Conservation (phyloP, 768 basidiomycete genomes). For the Psilocybe azurescens region DNA sequence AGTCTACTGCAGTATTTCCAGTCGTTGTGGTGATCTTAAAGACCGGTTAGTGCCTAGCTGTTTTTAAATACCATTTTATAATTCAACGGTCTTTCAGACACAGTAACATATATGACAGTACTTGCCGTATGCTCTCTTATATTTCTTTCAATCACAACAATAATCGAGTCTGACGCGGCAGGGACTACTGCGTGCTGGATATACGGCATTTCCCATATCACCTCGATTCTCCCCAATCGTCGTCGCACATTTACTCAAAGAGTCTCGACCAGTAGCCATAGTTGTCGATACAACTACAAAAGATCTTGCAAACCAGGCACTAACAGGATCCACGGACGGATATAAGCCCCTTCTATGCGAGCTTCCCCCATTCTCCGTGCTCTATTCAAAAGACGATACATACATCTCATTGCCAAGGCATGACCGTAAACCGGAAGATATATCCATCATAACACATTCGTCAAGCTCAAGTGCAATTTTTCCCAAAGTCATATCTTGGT, state of each 20-base stretch:
- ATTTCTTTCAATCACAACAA: not conserved
- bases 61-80: not conserved
- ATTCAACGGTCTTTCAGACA: not conserved
- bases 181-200: slow-evolving; percentile 12
- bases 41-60: not conserved
- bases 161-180: not conserved
- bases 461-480: slow-evolving; percentile 10
- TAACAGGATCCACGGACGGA: not conserved
- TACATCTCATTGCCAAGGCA: slow-evolving; percentile 2
- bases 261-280: not conserved
- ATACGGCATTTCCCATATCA: slow-evolving; percentile 11
- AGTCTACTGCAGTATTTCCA: not conserved
- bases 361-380: not conserved
- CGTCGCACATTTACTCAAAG: not conserved
- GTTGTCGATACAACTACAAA: not conserved
- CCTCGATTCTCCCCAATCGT: slow-evolving; percentile 1
- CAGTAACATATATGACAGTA: slow-evolving; percentile 3
- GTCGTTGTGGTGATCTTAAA: slow-evolving; percentile 6
- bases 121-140: slow-evolving; percentile 2
- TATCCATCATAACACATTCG: slow-evolving; percentile 6
- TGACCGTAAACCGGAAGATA: not conserved
- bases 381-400: slow-evolving; percentile 1
- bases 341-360: not conserved
- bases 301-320: not conserved
- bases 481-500: slow-evolving; percentile 10